Evolutionary conservation across 2,329 filamentous ascomycete species (phyloP).

Genomic region (Ascochyta viciae-villosae): DNA sequence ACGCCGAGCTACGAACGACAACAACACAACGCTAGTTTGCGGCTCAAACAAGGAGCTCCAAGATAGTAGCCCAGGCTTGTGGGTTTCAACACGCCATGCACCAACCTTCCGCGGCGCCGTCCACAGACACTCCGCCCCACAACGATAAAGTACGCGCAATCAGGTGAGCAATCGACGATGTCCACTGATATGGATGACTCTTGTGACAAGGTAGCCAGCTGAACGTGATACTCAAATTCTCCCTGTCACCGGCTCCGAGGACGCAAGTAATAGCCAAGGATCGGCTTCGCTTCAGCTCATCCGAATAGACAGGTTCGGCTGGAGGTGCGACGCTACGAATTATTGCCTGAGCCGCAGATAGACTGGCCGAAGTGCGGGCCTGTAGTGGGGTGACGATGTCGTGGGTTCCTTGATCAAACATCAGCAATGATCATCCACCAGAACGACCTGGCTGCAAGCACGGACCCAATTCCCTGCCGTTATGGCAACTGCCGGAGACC

Average conservation of each 20-base stretch:
- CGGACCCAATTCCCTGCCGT: neutral
- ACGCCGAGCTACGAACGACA: neutral
- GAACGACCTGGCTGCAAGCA: slow-evolving; percentile 14
- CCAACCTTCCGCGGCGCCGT: neutral
- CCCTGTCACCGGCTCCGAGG: neutral
- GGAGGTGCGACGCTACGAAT: neutral
- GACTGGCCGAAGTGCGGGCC: slow-evolving; percentile 2
- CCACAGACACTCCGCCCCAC: neutral
- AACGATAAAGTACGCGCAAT: neutral
- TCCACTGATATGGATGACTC: neutral
- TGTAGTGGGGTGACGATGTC: slow-evolving; percentile 9
- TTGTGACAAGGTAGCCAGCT: neutral
- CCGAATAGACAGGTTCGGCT: slow-evolving; percentile 1
- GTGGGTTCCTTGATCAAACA: slow-evolving; percentile 10
- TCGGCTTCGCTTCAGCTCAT: slow-evolving; percentile 1
- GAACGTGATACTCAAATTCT: slow-evolving; percentile 4
- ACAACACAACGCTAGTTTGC: neutral
- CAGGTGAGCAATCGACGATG: neutral
- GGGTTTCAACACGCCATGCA: neutral
- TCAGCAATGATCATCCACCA: slow-evolving; percentile 10
- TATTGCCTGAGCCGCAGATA: slow-evolving; percentile 7
- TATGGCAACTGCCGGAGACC: neutral
- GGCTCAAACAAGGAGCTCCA: neutral
- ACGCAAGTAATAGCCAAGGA: neutral
- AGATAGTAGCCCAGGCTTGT: neutral